Conservation (phyloP, 805 yeast genomes). For the Teunomyces atbi region DNA sequence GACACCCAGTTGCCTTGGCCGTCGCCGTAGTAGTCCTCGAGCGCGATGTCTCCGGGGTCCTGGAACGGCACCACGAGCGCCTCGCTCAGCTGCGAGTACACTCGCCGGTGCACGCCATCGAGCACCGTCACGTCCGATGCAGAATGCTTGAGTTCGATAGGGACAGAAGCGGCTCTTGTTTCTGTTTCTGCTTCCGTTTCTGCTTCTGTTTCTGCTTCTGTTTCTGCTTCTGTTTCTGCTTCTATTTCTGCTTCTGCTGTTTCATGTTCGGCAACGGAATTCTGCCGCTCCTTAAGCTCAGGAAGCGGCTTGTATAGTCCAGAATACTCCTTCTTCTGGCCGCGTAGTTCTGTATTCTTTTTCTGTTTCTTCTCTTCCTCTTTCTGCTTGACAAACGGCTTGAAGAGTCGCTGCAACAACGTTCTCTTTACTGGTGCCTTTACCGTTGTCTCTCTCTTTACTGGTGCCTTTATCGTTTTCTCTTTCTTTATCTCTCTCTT, state of each 20-base stretch:
- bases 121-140: too few species aligned
- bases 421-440: too few species aligned
- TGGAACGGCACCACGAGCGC: slow-evolving; percentile 6
- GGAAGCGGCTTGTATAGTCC: slow-evolving; percentile 25
- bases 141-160: too few species aligned
- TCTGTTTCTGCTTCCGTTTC: neutral
- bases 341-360: slow-evolving; percentile 21
- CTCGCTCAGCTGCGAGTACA: neutral
- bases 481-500: neutral
- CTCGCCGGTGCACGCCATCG: slow-evolving; percentile 4
- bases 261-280: too few species aligned
- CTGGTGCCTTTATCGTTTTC: neutral
- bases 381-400: too few species aligned
- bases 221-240: neutral
- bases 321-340: slow-evolving; percentile 20
- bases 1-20: slow-evolving; percentile 23
- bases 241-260: neutral
- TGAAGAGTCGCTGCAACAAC: too few species aligned
- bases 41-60: slow-evolving; percentile 8
- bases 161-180: too few species aligned
- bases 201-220: neutral
- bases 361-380: slow-evolving; percentile 2
- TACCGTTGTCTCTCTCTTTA: neutral
- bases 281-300: slow-evolving; percentile 13
- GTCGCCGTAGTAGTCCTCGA: slow-evolving; percentile 16